A percentile compares a stretch with the other conserved stretches of the same genome.
phyloP scores from a whole-genome alignment of 805 yeast genomes.

The Limtongozyma cylindracea region DNA sequence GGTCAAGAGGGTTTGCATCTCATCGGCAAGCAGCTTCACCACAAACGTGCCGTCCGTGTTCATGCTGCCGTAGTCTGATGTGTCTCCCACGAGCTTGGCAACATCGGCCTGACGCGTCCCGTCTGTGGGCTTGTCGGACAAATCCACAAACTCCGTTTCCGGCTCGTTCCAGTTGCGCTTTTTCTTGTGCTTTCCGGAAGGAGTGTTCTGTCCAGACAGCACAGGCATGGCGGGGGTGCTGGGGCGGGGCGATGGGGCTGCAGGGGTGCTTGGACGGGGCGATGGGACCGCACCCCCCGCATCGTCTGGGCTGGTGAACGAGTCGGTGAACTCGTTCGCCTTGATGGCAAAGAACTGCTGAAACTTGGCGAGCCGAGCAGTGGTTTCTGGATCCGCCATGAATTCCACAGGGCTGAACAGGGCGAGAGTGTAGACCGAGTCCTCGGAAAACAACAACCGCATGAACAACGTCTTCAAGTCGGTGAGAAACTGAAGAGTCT shows the following conservation, averaged over 20 bases:
- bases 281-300: constrained; percentile 7
- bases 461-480: too few relatives aligned
- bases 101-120: constrained; percentile 1
- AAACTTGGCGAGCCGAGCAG: constrained; percentile 4
- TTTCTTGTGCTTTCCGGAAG: constrained; percentile 5
- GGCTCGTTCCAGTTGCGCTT: constrained; percentile 19
- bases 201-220: constrained; percentile 1
- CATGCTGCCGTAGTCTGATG: constrained; percentile 2
- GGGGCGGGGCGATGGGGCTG: background rate
- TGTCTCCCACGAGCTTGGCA: background rate
- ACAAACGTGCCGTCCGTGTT: constrained; percentile 12
- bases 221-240: background rate
- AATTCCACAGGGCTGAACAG: too few relatives aligned
- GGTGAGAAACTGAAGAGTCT: too few relatives aligned
- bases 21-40: constrained; percentile 12
- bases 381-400: too few relatives aligned
- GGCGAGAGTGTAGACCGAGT: too few relatives aligned
- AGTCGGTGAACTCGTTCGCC: constrained; percentile 9
- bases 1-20: constrained; percentile 12
- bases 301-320: constrained; percentile 10
- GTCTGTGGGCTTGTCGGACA: constrained; percentile 5
- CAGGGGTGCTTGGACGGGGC: background rate
- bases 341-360: constrained; percentile 11
- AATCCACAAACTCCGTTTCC: constrained; percentile 9
- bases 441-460: too few relatives aligned